A percentile compares a stretch with the other conserved stretches of the same genome.
Conservation (phyloP, 129 eudicot genomes). For the Daucus carota region DH1_v3.0 NC_030386.2:36258501-36259000, state of each 20-base stretch:
- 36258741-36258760: not conserved
- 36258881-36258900: not conserved
- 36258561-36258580: not conserved
- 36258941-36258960: conserved; percentile 49
- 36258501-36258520: no score
- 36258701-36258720: not conserved
- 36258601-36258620: not conserved
- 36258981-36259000: conserved; percentile 71
- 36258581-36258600: not conserved
- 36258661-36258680: not conserved
- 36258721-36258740: not conserved
- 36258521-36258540: not conserved
- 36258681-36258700: not conserved
- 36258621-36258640: not conserved
- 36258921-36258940: not conserved
- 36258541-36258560: not conserved
- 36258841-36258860: not conserved
- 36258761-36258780: not conserved
- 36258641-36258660: not conserved
- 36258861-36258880: not conserved
- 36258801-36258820: not conserved
- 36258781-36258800: not conserved
- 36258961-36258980: conserved; percentile 97
- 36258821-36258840: not conserved
- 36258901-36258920: not conserved